Evolutionary conservation across 306 rosid genomes (phyloP).

Genomic region (Luffa aegyptiaca): DNA sequence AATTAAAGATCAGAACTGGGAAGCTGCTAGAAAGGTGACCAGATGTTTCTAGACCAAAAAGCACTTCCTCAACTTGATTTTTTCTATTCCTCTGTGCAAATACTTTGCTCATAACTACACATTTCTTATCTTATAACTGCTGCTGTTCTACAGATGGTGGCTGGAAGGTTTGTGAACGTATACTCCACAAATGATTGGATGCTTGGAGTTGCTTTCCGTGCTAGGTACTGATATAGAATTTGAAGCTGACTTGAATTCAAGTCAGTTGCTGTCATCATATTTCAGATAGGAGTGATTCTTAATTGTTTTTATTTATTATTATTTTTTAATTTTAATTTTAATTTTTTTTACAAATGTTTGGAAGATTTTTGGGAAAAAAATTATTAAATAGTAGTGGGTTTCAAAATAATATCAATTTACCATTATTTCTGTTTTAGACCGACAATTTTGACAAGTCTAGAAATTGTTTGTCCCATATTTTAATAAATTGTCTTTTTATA

Average conservation of each 20-base stretch:
- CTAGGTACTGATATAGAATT: constrained; percentile 21
- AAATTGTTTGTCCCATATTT: background rate
- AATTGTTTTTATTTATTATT: background rate
- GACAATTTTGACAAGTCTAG: background rate
- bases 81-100: background rate
- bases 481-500: background rate
- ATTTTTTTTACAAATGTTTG: background rate
- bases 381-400: background rate
- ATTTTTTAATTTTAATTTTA: no score
- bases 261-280: background rate
- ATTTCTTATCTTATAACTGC: background rate
- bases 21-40: constrained; percentile 37
- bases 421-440: background rate
- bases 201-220: constrained; percentile 46
- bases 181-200: constrained; percentile 45
- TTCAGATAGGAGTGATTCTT: background rate
- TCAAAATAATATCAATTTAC: background rate
- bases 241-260: background rate
- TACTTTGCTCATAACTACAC: background rate
- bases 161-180: constrained; percentile 43
- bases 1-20: constrained; percentile 40
- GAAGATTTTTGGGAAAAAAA: no score
- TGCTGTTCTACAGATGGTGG: constrained; percentile 33
- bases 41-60: background rate
- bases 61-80: background rate